Evolutionary conservation across 257 asterid species (phyloP), one percentile per base, ranked within the genome.

Genomic region (Solanum dulcamara): DNA sequence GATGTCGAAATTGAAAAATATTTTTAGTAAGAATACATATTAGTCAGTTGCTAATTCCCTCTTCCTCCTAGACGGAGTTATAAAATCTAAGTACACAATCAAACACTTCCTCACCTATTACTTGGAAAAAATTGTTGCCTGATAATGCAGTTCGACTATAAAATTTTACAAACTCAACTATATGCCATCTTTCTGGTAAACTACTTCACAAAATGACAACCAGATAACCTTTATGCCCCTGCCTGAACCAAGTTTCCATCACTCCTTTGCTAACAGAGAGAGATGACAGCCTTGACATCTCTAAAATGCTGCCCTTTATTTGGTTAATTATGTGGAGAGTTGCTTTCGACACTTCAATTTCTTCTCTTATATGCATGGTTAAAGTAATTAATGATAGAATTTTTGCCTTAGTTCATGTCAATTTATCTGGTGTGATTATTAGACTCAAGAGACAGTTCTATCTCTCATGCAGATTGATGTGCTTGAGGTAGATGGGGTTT

Each of bases 401-500:
- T 53, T 60, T 44, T 18, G 8, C 81, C 59, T 14, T 83, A 32
- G 75, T 46, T 64, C 66, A 26, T 44, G 37, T 24, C 9, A 32
- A 67, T 38, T 38, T 3, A 1, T 32, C 42, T 83, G 28, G 67
- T 10, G 33, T 37, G 18, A 30, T 67, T 83, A 42, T 40, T 28
- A 35, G 33, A 35, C 50, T 44, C 38, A 38, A 33, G 35, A 84
- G 28, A 48, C 66, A 48, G 83, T 15, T 67, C 20, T 51, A 10
- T 55, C 70, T 74, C 50, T 20, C 40, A 26, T 94, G 97, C 93
- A 95, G 99, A 96, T 96, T 90, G 99, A 96, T 87, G 99, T 96
- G 91, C 92, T 96, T 81, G 98, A 95, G 88, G 99, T 96, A 81
- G 99, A 96, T 80, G 98, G 98, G 3, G 91, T 90, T 72, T 96